These are phyloP conservation scores for Thelephora aurantiotincta DNA, from an alignment of 768 basidiomycete genomes.

Conservation along the genomic window DNA sequence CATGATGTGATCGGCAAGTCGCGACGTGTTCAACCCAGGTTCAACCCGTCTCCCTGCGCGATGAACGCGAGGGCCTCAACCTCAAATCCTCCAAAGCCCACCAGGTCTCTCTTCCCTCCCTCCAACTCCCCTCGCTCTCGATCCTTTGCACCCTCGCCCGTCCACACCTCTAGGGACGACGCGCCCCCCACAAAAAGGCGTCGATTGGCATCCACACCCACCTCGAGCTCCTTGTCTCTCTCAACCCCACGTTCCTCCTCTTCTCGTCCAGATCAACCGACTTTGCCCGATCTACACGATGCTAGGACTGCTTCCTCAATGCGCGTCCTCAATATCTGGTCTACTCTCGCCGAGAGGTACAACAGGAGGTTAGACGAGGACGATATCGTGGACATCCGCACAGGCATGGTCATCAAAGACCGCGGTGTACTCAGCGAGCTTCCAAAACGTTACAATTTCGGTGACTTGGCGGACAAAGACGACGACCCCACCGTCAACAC, in stretches of 20 bases:
- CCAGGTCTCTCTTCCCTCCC: conserved; percentile 26
- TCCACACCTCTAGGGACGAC: conserved; percentile 8
- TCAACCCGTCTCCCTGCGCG: too few relatives aligned
- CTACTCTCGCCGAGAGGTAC: conserved; percentile 54
- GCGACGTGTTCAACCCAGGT: too few relatives aligned
- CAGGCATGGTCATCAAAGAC: conserved; percentile 49
- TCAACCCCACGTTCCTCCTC: conserved; percentile 9
- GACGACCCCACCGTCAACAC: conserved; percentile 7
- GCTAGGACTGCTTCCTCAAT: conserved; percentile 41
- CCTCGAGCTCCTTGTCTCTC: conserved; percentile 15
- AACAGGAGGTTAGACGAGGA: conserved; percentile 57
- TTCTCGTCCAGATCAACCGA: conserved; percentile 6
- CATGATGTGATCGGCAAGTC: too few relatives aligned
- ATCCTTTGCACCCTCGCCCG: conserved; percentile 12
- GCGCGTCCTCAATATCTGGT: conserved; percentile 52
- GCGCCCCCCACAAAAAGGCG: conserved; percentile 30
- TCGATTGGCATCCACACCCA: conserved; percentile 32
- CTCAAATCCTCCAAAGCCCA: too few relatives aligned
- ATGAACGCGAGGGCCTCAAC: too few relatives aligned
- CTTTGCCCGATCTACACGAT: conserved; percentile 28
- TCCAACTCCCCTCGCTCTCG: conserved; percentile 33
- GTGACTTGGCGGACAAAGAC: conserved; percentile 26
- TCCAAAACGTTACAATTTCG: conserved; percentile 31
- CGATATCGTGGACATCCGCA: conserved; percentile 61
- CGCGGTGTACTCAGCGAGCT: conserved; percentile 45